Percentiles rank a stretch among this genome's conserved stretches.
Evolutionary conservation across 2,329 filamentous ascomycete species (phyloP).

Genomic region (Colletotrichum sp.): DNA sequence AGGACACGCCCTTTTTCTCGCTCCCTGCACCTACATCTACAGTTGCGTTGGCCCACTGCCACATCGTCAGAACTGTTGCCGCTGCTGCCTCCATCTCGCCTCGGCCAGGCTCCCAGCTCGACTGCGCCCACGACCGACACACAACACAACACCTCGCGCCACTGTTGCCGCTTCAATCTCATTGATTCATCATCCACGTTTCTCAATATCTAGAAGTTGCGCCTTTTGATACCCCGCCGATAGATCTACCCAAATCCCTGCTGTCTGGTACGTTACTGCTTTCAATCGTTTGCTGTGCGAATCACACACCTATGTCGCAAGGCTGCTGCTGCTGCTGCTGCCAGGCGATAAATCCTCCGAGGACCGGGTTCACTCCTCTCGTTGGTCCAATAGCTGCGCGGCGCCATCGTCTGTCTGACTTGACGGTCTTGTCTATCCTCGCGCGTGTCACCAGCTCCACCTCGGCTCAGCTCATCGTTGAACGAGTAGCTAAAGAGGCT

Average conservation of each 20-base stretch:
- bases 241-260: not conserved
- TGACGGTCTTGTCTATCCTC: not conserved
- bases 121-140: not conserved
- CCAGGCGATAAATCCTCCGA: conserved; percentile 6
- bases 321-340: conserved; percentile 4
- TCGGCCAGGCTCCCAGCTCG: not conserved
- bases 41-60: not conserved
- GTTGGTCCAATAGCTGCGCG: not conserved
- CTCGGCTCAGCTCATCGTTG: not conserved
- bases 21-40: not conserved
- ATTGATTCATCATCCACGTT: not conserved
- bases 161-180: not conserved
- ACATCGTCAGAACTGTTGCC: not conserved
- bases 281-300: not conserved
- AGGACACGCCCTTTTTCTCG: not conserved
- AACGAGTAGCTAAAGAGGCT: not conserved
- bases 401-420: not conserved
- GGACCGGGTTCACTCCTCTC: not conserved
- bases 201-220: conserved; percentile 10
- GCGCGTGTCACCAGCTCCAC: not conserved
- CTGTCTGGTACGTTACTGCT: conserved; percentile 15
- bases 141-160: not conserved
- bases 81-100: not conserved
- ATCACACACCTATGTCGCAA: conserved; percentile 3
- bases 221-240: conserved; percentile 12